phyloP scores from a whole-genome alignment of 2,329 filamentous ascomycete genomes.

The Penicillium sclerotiorum region DNA sequence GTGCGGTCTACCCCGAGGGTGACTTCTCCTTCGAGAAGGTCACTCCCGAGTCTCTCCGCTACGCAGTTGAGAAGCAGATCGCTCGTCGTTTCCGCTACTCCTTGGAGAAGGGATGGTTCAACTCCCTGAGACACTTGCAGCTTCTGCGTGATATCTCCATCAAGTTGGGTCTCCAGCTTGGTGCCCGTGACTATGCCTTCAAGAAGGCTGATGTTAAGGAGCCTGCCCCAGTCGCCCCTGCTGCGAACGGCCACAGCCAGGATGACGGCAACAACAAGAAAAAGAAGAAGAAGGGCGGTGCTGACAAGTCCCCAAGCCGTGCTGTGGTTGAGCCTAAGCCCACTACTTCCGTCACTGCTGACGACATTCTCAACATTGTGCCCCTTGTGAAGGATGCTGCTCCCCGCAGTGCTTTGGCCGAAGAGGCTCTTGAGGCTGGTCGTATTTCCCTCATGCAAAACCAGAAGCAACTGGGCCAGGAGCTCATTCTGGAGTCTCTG shows the following conservation, averaged over 20 bases:
- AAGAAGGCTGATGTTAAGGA: constrained; percentile 48
- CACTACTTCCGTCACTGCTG: constrained; percentile 70
- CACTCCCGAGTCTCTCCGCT: constrained; percentile 71
- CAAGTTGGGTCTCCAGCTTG: constrained; percentile 87
- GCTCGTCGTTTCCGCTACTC: constrained; percentile 74
- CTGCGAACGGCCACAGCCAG: constrained; percentile 34
- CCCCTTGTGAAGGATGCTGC: constrained; percentile 93
- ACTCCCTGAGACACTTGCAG: constrained; percentile 72
- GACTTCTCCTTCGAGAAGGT: constrained; percentile 80
- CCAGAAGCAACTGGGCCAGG: constrained; percentile 93
- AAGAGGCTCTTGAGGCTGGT: constrained; percentile 93
- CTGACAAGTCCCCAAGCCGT: constrained; percentile 51
- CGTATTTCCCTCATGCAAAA: constrained; percentile 94
- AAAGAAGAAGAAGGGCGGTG: constrained; percentile 61
- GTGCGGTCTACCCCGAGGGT: constrained; percentile 75
- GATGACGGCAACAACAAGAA: constrained; percentile 55
- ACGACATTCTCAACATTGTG: constrained; percentile 91
- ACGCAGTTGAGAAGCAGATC: constrained; percentile 72
- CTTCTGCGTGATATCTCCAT: constrained; percentile 85
- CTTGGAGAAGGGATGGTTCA: constrained; percentile 69
- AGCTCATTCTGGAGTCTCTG: constrained; percentile 91
- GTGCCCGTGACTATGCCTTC: constrained; percentile 76
- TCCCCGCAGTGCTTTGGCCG: constrained; percentile 85
- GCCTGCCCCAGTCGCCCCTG: constrained; percentile 40
- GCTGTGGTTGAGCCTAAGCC: constrained; percentile 48